These are phyloP conservation scores for Mycena crocata DNA, from an alignment of 768 basidiomycete genomes.

Conservation along the genomic window DNA sequence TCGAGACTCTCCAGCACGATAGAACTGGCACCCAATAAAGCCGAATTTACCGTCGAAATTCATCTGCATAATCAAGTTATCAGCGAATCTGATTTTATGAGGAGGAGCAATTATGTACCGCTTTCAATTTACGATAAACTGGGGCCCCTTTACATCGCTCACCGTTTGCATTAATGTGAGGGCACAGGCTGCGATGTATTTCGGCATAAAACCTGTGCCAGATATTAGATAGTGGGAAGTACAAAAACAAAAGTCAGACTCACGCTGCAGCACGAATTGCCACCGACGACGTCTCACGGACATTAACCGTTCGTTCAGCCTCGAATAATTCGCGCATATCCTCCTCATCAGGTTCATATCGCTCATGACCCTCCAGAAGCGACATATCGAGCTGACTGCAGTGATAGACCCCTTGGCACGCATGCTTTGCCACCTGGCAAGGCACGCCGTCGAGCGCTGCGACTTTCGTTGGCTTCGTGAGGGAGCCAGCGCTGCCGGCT, in stretches of 20 bases:
- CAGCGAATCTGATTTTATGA: not conserved
- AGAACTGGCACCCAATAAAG: constrained; percentile 24
- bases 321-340: not conserved
- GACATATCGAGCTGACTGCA: not conserved
- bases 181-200: not conserved
- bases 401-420: constrained; percentile 5
- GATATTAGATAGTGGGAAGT: not conserved
- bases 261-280: not conserved
- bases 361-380: constrained; percentile 2
- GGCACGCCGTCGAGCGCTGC: constrained; percentile 9
- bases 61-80: not conserved
- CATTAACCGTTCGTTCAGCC: constrained; percentile 1
- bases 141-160: not conserved
- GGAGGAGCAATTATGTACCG: not conserved
- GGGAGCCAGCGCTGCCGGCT: constrained; percentile 12
- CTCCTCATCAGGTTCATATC: not conserved
- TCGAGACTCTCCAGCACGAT: not conserved
- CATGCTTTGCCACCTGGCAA: constrained; percentile 24
- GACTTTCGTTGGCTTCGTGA: constrained; percentile 11
- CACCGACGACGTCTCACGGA: constrained; percentile 7
- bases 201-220: not conserved
- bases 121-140: not conserved
- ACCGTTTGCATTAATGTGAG: not conserved
- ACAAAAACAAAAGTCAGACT: not conserved
- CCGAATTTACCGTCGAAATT: constrained; percentile 21